Base-by-base conservation (phyloP, 2,329 filamentous ascomycete genomes). In the Fusarium acutatum region DNA sequence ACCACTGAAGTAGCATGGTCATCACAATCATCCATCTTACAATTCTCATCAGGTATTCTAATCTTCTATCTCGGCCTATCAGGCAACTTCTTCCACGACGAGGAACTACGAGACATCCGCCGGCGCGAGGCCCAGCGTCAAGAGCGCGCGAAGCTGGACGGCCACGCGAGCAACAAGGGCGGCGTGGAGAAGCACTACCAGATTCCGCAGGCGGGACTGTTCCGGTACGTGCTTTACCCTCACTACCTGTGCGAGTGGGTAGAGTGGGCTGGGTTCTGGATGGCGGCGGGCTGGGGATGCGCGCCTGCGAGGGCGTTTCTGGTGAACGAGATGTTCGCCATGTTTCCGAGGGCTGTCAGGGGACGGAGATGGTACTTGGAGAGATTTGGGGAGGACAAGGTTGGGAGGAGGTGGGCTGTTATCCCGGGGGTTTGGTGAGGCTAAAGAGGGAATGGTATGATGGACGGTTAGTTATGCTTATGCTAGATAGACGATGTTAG, bases 231-330 rank as follows among this genome's bases (percentile, higher is more conserved):
- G 79, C 87, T 98, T 67, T 97, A 92, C 82, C 95, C 96, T 74
- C 96, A 99, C 81, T 99, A 98, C 82, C 86, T 97, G n/a, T 93
- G 92, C 80, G 96, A 99, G 84, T 99, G 96, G 96, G 81, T 97
- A 60, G 96, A 99, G 86, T 99, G 96, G 96, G 82, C 88, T 7
- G 96, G 96, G 0, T 99, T 95, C 81, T 95, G 92, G 86, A 88
- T 97, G 81, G 88, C 93, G 75, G 88, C 91, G 64, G 91, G 91
- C 3, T 88, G 86, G 83, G 82, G 84, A 9, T 94, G 92, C 79
- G 84, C 90, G 53, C 96, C 96, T 1, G 96, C 94, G 30, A 86
- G 95, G 78, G 89, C 88, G 57, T 98, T 98, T 80, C 78, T 97
- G 49, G 73, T 97, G 53, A 98, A 98, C 80, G 95, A 97, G 83